A percentile compares a stretch with the other conserved stretches of the same genome.
Evolutionary conservation across 352 stramenopile species (phyloP).

Genomic region (Phytopythium oedochilum): DNA sequence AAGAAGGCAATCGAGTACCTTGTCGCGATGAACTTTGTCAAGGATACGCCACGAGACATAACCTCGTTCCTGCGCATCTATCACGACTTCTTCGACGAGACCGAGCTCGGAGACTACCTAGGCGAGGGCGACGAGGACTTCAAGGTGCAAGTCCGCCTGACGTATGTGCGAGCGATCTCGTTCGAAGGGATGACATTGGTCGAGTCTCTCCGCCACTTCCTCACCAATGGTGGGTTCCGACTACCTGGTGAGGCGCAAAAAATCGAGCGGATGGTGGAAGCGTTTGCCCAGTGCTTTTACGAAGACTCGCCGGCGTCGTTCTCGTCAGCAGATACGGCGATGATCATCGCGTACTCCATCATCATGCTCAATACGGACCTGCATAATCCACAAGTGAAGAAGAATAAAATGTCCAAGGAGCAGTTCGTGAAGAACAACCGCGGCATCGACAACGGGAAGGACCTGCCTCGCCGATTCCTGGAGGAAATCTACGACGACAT

Average conservation of each 20-base stretch:
- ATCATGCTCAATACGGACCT: conserved; percentile 91
- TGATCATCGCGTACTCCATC: conserved; percentile 90
- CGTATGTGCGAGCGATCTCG: conserved; percentile 94
- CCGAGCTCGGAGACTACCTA: conserved; percentile 94
- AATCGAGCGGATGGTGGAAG: conserved; percentile 97
- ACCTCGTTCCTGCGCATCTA: conserved; percentile 94
- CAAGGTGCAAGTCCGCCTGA: conserved; percentile 91
- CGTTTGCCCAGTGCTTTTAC: conserved; percentile 97
- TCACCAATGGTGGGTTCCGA: conserved; percentile 96
- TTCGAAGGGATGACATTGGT: conserved; percentile 98
- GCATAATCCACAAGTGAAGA: conserved; percentile 89
- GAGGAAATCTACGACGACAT: conserved; percentile 97
- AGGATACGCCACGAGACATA: conserved; percentile 86
- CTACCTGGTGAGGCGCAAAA: conserved; percentile 98
- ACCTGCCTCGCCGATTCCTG: conserved; percentile 91
- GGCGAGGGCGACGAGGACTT: conserved; percentile 89
- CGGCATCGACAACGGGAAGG: conserved; percentile 89
- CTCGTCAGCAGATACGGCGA: conserved; percentile 76
- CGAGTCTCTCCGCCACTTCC: conserved; percentile 94
- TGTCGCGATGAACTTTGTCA: conserved; percentile 83
- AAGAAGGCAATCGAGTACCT: conserved; percentile 87
- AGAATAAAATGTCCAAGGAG: conserved; percentile 96
- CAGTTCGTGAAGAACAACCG: conserved; percentile 98
- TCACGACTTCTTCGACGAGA: conserved; percentile 89
- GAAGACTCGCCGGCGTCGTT: conserved; percentile 88